These are phyloP conservation scores for Panicum hallii DNA, from an alignment of 202 grass and related monocot genomes.

Conservation along the genomic window DNA sequence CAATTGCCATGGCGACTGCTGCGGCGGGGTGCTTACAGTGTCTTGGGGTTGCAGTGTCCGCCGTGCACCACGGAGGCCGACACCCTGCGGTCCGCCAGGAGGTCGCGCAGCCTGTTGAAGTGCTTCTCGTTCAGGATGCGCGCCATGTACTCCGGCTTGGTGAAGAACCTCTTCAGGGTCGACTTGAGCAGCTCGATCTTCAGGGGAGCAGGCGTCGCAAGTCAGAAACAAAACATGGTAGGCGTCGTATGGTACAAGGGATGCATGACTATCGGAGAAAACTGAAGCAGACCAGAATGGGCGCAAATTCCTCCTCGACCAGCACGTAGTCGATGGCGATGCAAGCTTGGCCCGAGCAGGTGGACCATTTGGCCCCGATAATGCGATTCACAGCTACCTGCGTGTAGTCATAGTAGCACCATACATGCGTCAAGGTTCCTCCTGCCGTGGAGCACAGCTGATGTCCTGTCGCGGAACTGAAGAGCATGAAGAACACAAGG, in stretches of 20 bases:
- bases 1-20: not conserved
- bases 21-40: constrained; percentile 54
- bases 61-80: constrained; percentile 68
- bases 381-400: constrained; percentile 74
- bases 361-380: constrained; percentile 77
- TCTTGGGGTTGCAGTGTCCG: constrained; percentile 59
- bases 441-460: not conserved
- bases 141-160: constrained; percentile 45
- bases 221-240: not conserved
- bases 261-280: not conserved
- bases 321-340: constrained; percentile 82
- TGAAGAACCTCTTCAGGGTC: constrained; percentile 57
- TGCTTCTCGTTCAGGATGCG: constrained; percentile 69
- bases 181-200: constrained; percentile 78
- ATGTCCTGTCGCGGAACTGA: not conserved
- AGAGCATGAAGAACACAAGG: not conserved
- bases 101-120: constrained; percentile 58
- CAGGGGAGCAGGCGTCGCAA: not conserved
- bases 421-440: not conserved
- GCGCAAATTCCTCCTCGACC: constrained; percentile 70
- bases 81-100: constrained; percentile 61
- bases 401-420: not conserved
- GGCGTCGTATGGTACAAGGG: no score
- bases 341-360: constrained; percentile 86
- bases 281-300: constrained; percentile 52